Conservation (phyloP, 1,284 basidiomycete genomes). For the Ganoderma multipileum region DNA sequence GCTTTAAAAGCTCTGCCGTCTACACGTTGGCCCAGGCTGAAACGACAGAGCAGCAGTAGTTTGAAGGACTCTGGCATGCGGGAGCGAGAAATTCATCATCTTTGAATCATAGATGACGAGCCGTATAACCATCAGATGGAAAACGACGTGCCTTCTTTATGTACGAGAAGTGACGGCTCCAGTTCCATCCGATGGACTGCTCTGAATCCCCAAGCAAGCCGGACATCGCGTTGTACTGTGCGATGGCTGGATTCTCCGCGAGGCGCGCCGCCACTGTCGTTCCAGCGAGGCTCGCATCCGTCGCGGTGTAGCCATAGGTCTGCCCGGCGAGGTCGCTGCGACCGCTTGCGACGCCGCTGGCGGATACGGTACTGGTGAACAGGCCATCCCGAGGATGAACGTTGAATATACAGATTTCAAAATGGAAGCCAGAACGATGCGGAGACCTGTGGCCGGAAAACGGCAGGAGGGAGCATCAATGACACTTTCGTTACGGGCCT, state of each 20-base stretch:
- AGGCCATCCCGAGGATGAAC: background rate
- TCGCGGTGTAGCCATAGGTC: slow-evolving; percentile 72
- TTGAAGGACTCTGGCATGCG: no score
- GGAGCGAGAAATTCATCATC: no score
- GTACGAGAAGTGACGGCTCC: slow-evolving; percentile 56
- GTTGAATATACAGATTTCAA: background rate
- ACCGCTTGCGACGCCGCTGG: slow-evolving; percentile 21
- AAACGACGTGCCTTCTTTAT: slow-evolving; percentile 48
- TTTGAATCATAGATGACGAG: no score
- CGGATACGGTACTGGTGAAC: background rate
- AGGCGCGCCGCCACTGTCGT: slow-evolving; percentile 68
- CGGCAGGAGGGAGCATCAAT: background rate
- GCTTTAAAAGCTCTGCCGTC: no score
- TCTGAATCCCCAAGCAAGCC: slow-evolving; percentile 57
- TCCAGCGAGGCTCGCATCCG: slow-evolving; percentile 70
- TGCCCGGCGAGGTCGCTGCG: slow-evolving; percentile 23
- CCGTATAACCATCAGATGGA: no score
- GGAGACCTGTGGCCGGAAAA: background rate
- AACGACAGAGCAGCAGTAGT: no score
- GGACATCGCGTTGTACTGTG: slow-evolving; percentile 66
- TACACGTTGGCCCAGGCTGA: no score
- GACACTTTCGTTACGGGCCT: background rate
- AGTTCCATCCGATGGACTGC: slow-evolving; percentile 60
- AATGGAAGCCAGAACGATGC: background rate
- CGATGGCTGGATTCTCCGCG: slow-evolving; percentile 57